These are phyloP conservation scores for Lentinula sp. DNA, from an alignment of 768 basidiomycete genomes.

Conservation along the genomic window DNA sequence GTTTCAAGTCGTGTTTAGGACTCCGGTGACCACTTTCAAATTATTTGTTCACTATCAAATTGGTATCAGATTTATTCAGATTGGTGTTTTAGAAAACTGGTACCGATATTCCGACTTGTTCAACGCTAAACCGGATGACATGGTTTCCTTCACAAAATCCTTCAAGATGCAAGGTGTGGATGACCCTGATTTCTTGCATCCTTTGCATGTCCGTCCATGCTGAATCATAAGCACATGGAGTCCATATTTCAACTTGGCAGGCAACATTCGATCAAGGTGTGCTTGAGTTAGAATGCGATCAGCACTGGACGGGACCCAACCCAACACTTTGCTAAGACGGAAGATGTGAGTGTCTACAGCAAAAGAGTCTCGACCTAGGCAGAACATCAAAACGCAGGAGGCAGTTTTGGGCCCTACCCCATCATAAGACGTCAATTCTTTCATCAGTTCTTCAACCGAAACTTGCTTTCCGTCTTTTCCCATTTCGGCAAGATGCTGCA, in stretches of 20 bases:
- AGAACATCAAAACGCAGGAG: slow-evolving; percentile 56
- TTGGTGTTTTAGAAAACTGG: neutral
- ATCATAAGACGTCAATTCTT: slow-evolving; percentile 46
- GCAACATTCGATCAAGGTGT: slow-evolving; percentile 47
- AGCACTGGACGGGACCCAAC: slow-evolving; percentile 42
- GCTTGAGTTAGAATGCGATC: slow-evolving; percentile 50
- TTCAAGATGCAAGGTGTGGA: slow-evolving; percentile 23
- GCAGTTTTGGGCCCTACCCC: slow-evolving; percentile 64
- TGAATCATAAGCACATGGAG: slow-evolving; percentile 54
- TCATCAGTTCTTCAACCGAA: slow-evolving; percentile 47
- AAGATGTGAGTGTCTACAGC: slow-evolving; percentile 64
- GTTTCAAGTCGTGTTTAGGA: too few relatives aligned
- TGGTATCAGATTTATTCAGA: too few relatives aligned
- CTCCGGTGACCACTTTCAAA: too few relatives aligned
- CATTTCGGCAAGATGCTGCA: slow-evolving; percentile 40
- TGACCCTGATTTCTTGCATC: slow-evolving; percentile 35
- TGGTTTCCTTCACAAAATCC: slow-evolving; percentile 18
- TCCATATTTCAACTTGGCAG: slow-evolving; percentile 47
- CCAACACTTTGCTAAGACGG: slow-evolving; percentile 43
- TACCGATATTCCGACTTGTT: neutral
- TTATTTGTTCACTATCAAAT: too few relatives aligned
- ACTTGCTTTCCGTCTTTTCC: slow-evolving; percentile 18
- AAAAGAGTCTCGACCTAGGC: slow-evolving; percentile 53
- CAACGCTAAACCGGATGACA: too few relatives aligned
- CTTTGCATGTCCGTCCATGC: slow-evolving; percentile 49